A percentile compares a stretch with the other conserved stretches of the same genome.
phyloP scores from a whole-genome alignment of 352 stramenopile genomes.

The Phytophthora cryptogea region DNA sequence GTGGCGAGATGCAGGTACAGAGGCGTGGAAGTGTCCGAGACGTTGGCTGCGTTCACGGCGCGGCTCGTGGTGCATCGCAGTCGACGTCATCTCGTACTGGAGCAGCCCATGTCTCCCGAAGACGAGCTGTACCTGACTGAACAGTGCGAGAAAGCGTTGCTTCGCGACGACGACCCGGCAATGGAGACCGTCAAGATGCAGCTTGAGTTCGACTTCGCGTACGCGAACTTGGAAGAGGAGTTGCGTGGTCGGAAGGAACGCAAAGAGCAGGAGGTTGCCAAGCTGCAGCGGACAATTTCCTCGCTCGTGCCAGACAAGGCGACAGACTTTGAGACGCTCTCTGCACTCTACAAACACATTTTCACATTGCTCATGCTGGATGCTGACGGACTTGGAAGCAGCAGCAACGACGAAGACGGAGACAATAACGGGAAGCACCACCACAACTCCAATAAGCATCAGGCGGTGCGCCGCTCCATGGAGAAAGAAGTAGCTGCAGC shows the following conservation, averaged over 20 bases:
- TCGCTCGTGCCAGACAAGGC: constrained; percentile 73
- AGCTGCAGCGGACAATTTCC: constrained; percentile 78
- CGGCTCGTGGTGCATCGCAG: constrained; percentile 73
- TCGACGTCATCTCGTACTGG: constrained; percentile 67
- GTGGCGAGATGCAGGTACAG: constrained; percentile 73
- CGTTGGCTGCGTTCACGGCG: constrained; percentile 86
- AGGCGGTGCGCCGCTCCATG: constrained; percentile 66
- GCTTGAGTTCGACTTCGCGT: constrained; percentile 93
- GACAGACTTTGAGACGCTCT: constrained; percentile 91
- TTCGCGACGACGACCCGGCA: constrained; percentile 77
- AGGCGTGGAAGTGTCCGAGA: constrained; percentile 85
- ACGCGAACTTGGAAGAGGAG: constrained; percentile 83
- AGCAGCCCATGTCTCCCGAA: constrained; percentile 71
- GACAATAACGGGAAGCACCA: constrained; percentile 24
- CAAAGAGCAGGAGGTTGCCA: constrained; percentile 61
- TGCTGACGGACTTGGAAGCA: constrained; percentile 35
- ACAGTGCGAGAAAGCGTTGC: constrained; percentile 72
- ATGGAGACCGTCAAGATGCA: constrained; percentile 96
- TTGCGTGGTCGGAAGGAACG: constrained; percentile 59
- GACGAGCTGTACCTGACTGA: constrained; percentile 82
- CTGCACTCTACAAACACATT: constrained; percentile 91
- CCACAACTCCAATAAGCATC: constrained; percentile 35
- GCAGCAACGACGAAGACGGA: constrained; percentile 15
- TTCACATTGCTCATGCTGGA: constrained; percentile 85
- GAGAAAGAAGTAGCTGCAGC: constrained; percentile 90